Base-by-base conservation (phyloP, 1,284 basidiomycete species). In the Irpex lacteus region DNA sequence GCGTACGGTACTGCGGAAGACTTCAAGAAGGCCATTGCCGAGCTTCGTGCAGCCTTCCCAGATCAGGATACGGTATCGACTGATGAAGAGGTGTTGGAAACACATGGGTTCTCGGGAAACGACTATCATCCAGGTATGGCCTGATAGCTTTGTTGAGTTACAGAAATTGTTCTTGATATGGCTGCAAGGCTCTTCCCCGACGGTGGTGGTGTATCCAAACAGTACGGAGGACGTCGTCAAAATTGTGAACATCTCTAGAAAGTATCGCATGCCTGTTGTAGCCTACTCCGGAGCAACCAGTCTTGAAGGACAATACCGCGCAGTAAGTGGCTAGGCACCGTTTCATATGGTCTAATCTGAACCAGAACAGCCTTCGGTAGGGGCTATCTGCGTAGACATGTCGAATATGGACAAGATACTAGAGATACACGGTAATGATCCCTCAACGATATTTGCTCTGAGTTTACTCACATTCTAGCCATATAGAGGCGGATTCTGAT, bases 391-490 rank as follows among this genome's bases (percentile, higher is more conserved):
- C 65, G 79, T 98, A 26, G 95, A 98, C 75, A 79, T 98, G 76
- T 87, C 86, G 0, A 78, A 78, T 11, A 98, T 98, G 96, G 86
- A 96, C 75, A 84, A 85, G 66, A 91, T 98, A 60, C 71, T 97
- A 15, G 82, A 84, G 61, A 87, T 96, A 58, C 85, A 95, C 71
- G 88, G 91, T 89, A 67, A 34, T 0, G 5, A 80, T 72, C 4
- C 59, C 7, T 40, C 32, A 26, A 15, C 62, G 21, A 11, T 36
- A 18, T 70, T 18, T 69, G 63, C 19, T n/a, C 36, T 18, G 18
- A 8, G 2, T 21, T 21, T 60, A 19, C 26, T 47, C 37, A 19
- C 21, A 2, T n/a, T 8, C 5, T 13, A 34, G 9, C n/a, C 2
- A 60, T 15, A 47, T 1, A 92, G 91, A 89, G 76, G 84, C 82